Evolutionary conservation across 495 filamentous ascomycete species (phyloP), one percentile per base, ranked within the genome.

Genomic region (Tuber aestivum): DNA sequence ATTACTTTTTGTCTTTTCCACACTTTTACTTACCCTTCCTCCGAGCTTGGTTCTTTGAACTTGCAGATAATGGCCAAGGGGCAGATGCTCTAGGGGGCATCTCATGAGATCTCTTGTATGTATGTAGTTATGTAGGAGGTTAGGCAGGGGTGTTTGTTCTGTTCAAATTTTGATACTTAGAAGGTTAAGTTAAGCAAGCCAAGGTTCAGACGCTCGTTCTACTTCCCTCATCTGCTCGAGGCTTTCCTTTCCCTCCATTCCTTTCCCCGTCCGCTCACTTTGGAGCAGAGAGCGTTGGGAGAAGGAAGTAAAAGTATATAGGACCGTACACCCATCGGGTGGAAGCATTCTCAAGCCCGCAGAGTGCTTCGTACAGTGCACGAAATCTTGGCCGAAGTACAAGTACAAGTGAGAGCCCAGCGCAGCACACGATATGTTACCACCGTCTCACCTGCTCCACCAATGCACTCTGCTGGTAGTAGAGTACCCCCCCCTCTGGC

Each of bases 1-100:
- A 48, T 77, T 78, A 38, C 72, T 71, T 23, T 38, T 16, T 76
- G 38, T 23, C 70, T 70, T 70, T 41, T 72, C 37, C 37, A 61
- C n/a, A 61, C 27, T 65, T 38, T 18, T 21, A 48, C 20, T 20
- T 41, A 61, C 18, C 18, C 6, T 7, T 38, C 18, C n/a, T 73
- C 23, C 20, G 44, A 23, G 38, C 42, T 61, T n/a, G 14, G 4
- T 56, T 10, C 21, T 50, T 35, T 50, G 83, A 81, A 20, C n/a
- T 32, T 32, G 56, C 14, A 14, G 27, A 35, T 65, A 35, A 35
- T 65, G 14, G 27, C 20, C 27, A 32, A 27, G 12, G 56, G 32
- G 16, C 35, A 4, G 27, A 65, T 65, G 27, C 27, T 65, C 27
- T 7, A 2, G 56, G 56, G 50, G 27, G 45, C n/a, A 45, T 32